Conservation (phyloP, 306 rosid species). For the Heteromeles arbutifolia region DNA sequence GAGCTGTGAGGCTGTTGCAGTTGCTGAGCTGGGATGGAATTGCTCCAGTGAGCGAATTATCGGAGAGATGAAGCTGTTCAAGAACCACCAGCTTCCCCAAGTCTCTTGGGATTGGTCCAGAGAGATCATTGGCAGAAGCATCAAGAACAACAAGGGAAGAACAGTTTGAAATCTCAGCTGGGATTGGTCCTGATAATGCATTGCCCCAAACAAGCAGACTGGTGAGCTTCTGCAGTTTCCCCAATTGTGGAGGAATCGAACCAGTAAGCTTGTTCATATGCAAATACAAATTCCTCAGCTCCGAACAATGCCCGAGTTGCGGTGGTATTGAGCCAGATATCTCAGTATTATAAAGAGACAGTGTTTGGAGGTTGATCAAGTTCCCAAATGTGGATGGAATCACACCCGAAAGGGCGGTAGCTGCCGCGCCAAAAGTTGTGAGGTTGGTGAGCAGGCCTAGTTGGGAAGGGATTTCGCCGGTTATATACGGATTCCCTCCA, state of each 20-base stretch:
- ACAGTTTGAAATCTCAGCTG: slow-evolving; percentile 75
- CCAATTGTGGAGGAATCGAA: slow-evolving; percentile 59
- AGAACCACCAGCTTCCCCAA: slow-evolving; percentile 74
- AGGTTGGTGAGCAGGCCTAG: slow-evolving; percentile 73
- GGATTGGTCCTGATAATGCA: slow-evolving; percentile 63
- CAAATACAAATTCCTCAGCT: slow-evolving; percentile 70
- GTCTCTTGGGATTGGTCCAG: slow-evolving; percentile 68
- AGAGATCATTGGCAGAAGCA: slow-evolving; percentile 68
- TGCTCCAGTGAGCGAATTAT: slow-evolving; percentile 56
- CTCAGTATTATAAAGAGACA: slow-evolving; percentile 84
- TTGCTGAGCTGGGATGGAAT: slow-evolving; percentile 83
- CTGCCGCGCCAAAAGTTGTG: slow-evolving; percentile 88
- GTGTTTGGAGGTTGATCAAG: slow-evolving; percentile 68
- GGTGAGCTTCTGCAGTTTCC: slow-evolving; percentile 76
- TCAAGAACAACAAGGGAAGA: slow-evolving; percentile 79
- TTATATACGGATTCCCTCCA: slow-evolving; percentile 84
- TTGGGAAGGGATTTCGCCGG: slow-evolving; percentile 67
- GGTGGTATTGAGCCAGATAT: slow-evolving; percentile 68
- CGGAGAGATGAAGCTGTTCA: slow-evolving; percentile 87
- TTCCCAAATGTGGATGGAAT: slow-evolving; percentile 83
- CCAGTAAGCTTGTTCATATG: slow-evolving; percentile 85
- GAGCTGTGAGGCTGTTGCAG: slow-evolving; percentile 78
- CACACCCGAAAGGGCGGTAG: slow-evolving; percentile 79
- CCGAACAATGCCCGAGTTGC: slow-evolving; percentile 73
- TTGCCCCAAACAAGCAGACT: slow-evolving; percentile 84